Evolutionary conservation across 2,329 filamentous ascomycete species (phyloP), one percentile per base, ranked within the genome.

Genomic region (Pseudocercospora musae): DNA sequence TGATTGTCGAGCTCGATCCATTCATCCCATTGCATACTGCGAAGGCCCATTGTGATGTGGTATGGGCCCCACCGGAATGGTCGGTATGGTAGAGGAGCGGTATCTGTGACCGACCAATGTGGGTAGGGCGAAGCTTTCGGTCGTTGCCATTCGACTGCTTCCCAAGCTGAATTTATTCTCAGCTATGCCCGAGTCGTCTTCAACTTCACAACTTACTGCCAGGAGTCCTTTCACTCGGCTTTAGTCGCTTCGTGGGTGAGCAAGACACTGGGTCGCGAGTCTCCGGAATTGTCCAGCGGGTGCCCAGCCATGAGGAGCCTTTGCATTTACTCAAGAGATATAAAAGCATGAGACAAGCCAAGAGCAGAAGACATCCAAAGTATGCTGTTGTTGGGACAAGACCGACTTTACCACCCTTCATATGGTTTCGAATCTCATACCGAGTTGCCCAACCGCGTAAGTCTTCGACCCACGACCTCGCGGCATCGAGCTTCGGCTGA

Each of bases 1-100:
- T 93, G 84, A 71, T 89, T 93, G 76, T 96, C 92, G 25, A 96
- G 84, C 76, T 96, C 90, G 71, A 94, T 92, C 90, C 90, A 93
- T 60, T 92, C 87, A 58, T 89, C 84, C 76, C 85, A 87, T 31
- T 85, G 80, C 78, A 91, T 83, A 8, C 81, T 84, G n/a, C 90
- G 84, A 1, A 94, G 80, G 0, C 90, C 90, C 87, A 93, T 90
- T 0, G 87, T 92, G 62, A 91, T 83, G 71, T 89, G 84, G 74
- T 92, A 92, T 7, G 89, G 89, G 0, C 90, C 90, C 73, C 91
- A 85, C 69, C 88, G 85, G 75, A 94, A 94, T 0, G 90, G 89
- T 5, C 90, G 84, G 76, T 94, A 94, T 0, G 89, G 89, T 0
- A 92, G 82, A 0, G 90, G 90, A 63, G 89, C 88, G 1, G 88